phyloP scores from a whole-genome alignment of 768 basidiomycete species.

The Suillus subalutaceus region DNA sequence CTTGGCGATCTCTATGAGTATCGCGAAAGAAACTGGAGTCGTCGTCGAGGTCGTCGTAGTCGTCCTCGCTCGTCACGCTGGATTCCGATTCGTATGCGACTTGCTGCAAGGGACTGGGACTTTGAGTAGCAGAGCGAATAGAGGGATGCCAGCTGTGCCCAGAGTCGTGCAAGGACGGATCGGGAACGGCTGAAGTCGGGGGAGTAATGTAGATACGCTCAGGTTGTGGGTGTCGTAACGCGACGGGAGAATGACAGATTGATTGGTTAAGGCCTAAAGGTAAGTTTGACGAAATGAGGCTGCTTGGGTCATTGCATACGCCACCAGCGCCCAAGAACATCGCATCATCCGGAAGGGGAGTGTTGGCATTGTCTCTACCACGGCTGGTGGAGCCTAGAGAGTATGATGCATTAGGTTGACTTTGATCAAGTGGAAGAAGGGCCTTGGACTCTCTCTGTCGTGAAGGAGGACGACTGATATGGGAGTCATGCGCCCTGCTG shows the following conservation, averaged over 20 bases:
- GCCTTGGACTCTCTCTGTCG: conserved; percentile 20
- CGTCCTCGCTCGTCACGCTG: conserved; percentile 30
- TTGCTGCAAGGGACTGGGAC: conserved; percentile 43
- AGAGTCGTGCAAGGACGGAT: conserved; percentile 26
- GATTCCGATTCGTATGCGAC: conserved; percentile 35
- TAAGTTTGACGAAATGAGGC: conserved; percentile 35
- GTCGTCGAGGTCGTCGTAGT: conserved; percentile 33
- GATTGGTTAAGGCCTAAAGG: conserved; percentile 34
- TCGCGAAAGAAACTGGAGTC: conserved; percentile 39
- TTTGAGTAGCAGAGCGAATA: conserved; percentile 37
- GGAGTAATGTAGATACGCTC: conserved; percentile 28
- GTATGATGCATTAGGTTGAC: conserved; percentile 24
- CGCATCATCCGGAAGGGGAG: conserved; percentile 44
- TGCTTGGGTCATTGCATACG: conserved; percentile 34
- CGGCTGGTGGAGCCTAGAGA: conserved; percentile 32
- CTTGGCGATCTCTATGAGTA: conserved; percentile 27
- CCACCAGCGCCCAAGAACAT: conserved; percentile 56
- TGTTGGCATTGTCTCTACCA: conserved; percentile 23
- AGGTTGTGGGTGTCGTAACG: conserved; percentile 34
- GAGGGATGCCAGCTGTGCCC: conserved; percentile 24
- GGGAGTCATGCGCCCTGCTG: background rate
- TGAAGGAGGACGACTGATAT: conserved; percentile 33
- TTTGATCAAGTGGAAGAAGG: conserved; percentile 17
- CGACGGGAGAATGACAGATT: conserved; percentile 20
- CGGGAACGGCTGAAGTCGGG: conserved; percentile 26